These are phyloP conservation scores for Sphaerulina populicola DNA, from an alignment of 2,329 filamentous ascomycete species.

Conservation along the genomic window DNA sequence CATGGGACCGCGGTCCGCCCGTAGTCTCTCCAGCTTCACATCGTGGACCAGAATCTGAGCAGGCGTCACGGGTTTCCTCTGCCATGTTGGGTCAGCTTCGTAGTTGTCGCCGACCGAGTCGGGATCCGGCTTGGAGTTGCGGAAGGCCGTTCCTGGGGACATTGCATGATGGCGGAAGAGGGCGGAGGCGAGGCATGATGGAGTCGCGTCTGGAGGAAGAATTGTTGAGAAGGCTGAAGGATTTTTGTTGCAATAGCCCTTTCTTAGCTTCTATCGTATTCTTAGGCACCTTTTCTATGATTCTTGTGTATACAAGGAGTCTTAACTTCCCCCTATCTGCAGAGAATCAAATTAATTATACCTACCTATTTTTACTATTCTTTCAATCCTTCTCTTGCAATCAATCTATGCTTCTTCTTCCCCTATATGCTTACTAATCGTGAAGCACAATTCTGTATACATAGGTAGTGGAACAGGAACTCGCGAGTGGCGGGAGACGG, in stretches of 20 bases:
- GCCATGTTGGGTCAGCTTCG: constrained; percentile 34
- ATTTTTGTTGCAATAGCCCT: no score
- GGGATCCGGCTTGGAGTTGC: constrained; percentile 8
- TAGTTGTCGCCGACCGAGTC: constrained; percentile 23
- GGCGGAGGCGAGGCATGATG: not conserved
- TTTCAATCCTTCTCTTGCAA: no score
- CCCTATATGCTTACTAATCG: no score
- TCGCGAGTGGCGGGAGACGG: not conserved
- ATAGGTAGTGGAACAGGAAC: no score
- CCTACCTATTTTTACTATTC: no score
- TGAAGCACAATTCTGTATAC: no score
- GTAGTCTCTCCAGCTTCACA: constrained; percentile 31
- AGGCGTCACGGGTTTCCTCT: constrained; percentile 35
- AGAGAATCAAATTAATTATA: no score
- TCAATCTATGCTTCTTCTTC: no score
- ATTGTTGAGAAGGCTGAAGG: not conserved
- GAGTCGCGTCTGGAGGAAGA: not conserved
- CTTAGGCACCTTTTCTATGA: no score
- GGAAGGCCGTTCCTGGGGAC: constrained; percentile 9
- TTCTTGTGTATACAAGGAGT: no score
- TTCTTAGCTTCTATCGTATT: no score
- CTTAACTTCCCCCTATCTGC: no score
- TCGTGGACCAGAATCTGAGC: constrained; percentile 36
- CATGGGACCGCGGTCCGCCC: constrained; percentile 30
- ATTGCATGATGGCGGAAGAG: constrained; percentile 10